Percentiles rank a stretch among this genome's conserved stretches.
These are phyloP conservation scores for Aspergillus luchuensis DNA, from an alignment of 2,329 filamentous ascomycete species.

Conservation along the genomic window DNA sequence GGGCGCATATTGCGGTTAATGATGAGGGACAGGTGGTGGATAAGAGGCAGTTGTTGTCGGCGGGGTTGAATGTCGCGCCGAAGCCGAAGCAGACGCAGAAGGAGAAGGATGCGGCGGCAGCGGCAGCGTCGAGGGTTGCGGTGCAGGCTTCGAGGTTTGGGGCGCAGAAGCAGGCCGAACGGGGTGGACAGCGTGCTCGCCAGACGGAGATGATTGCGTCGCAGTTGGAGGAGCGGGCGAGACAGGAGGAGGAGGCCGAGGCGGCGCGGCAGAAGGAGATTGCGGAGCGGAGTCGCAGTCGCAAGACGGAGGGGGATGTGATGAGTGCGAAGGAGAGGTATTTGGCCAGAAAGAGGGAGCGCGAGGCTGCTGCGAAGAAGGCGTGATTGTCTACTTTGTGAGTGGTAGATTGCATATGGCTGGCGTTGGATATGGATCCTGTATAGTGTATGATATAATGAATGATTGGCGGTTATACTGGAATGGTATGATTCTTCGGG, in stretches of 20 bases:
- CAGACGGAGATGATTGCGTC: slow-evolving; percentile 63
- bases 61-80: slow-evolving; percentile 62
- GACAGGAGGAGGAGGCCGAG: slow-evolving; percentile 60
- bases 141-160: slow-evolving; percentile 25
- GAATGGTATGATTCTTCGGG: not conserved
- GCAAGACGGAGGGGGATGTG: slow-evolving; percentile 60
- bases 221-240: slow-evolving; percentile 59
- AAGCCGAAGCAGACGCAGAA: slow-evolving; percentile 49
- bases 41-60: slow-evolving; percentile 63
- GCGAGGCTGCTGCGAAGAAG: slow-evolving; percentile 39
- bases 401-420: not conserved
- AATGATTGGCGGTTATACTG: not conserved
- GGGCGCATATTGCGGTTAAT: slow-evolving; percentile 59
- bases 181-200: slow-evolving; percentile 52
- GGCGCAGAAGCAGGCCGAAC: slow-evolving; percentile 39
- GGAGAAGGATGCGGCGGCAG: slow-evolving; percentile 20
- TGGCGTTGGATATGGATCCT: not conserved
- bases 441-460: slow-evolving; percentile 4
- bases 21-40: slow-evolving; percentile 67
- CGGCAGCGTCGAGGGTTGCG: slow-evolving; percentile 19
- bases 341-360: slow-evolving; percentile 60
- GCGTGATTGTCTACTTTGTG: not conserved
- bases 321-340: slow-evolving; percentile 64
- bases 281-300: slow-evolving; percentile 59
- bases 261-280: slow-evolving; percentile 55